Conservation (phyloP, 805 yeast species). For the Ascoidea asiatica region DNA sequence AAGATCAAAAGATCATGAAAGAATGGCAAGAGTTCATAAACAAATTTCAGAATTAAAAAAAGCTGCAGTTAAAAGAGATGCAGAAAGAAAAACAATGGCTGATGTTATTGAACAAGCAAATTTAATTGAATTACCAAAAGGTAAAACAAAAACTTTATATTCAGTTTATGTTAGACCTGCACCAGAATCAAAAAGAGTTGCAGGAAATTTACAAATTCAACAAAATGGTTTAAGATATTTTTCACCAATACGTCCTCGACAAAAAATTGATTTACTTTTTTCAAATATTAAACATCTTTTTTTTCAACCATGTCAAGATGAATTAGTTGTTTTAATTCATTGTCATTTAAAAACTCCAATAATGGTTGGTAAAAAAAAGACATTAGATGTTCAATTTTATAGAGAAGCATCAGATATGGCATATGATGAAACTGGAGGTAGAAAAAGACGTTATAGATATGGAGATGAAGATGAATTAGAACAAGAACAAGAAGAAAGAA, state of each 20-base stretch:
- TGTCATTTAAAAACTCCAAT: constrained; percentile 86
- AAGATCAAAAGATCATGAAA: constrained; percentile 80
- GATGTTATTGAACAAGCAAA: constrained; percentile 91
- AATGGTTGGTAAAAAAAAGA: constrained; percentile 90
- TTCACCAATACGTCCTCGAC: constrained; percentile 73
- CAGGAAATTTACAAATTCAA: constrained; percentile 84
- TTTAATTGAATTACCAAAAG: constrained; percentile 66
- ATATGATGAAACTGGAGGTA: constrained; percentile 93
- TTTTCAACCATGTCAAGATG: constrained; percentile 94
- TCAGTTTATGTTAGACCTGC: constrained; percentile 87
- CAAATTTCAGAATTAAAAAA: constrained; percentile 87
- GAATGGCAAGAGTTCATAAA: constrained; percentile 81
- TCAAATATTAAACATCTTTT: constrained; percentile 86
- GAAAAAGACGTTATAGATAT: constrained; percentile 72
- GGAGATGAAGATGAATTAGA: constrained; percentile 98
- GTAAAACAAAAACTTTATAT: constrained; percentile 78
- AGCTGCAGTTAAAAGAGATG: constrained; percentile 80
- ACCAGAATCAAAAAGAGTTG: constrained; percentile 92
- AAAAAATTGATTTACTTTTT: constrained; percentile 75
- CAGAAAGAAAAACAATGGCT: constrained; percentile 80
- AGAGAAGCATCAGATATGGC: constrained; percentile 94
- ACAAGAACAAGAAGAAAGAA: constrained; percentile 96
- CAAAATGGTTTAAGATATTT: constrained; percentile 94
- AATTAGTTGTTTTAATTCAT: constrained; percentile 82
- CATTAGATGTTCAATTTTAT: constrained; percentile 90